Percentiles rank a stretch among this genome's conserved stretches.
phyloP scores from a whole-genome alignment of 495 filamentous ascomycete genomes.

The Monascus purpureus region DNA sequence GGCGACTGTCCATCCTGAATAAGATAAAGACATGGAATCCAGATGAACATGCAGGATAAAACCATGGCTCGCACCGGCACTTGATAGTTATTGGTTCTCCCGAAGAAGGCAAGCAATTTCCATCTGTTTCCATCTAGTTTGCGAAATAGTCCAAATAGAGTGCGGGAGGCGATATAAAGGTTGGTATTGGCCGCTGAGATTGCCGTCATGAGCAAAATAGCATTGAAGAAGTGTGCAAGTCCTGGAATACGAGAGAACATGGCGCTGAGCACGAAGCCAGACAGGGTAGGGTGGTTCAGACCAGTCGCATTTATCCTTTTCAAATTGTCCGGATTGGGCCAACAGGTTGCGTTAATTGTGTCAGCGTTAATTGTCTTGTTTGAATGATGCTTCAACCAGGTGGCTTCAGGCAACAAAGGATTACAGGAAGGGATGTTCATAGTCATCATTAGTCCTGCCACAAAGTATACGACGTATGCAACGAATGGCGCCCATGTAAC shows the following conservation, averaged over 20 bases:
- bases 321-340: constrained; percentile 4
- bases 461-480: constrained; percentile 12
- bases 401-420: too few relatives aligned
- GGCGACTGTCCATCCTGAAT: too few relatives aligned
- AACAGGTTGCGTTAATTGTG: constrained; percentile 16
- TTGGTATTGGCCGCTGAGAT: constrained; percentile 27
- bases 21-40: constrained; percentile 32
- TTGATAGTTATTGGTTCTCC: constrained; percentile 16
- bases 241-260: constrained; percentile 10
- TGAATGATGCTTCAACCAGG: too few relatives aligned
- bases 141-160: constrained; percentile 28
- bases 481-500: constrained; percentile 17
- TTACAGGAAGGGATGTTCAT: constrained; percentile 27
- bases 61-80: constrained; percentile 26
- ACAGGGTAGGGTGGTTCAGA: constrained; percentile 3
- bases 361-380: too few relatives aligned
- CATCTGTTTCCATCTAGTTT: constrained; percentile 10
- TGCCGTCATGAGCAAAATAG: constrained; percentile 26
- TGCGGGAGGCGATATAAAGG: constrained; percentile 33
- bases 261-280: constrained; percentile 27
- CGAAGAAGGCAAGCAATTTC: constrained; percentile 15
- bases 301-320: neutral
- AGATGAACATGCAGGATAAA: constrained; percentile 24
- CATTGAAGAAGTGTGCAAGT: constrained; percentile 21
- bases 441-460: constrained; percentile 15